A percentile compares a stretch with the other conserved stretches of the same genome.
Conservation (phyloP, 768 basidiomycete species). For the Leccinellum luteum region DNA sequence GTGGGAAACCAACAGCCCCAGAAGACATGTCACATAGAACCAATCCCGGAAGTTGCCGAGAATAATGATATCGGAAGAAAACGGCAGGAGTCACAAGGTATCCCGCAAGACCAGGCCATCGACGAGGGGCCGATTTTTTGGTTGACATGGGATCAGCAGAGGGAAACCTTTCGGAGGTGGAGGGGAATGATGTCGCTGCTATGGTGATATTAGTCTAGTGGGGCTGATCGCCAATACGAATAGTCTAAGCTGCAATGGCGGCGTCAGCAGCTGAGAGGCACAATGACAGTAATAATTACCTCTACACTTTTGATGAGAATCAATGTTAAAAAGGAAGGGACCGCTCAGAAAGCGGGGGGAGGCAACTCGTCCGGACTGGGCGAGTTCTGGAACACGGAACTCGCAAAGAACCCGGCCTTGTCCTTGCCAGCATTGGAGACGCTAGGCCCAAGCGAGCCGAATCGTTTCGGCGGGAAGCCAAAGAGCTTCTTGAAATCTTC, state of each 20-base stretch:
- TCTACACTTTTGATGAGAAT: conserved; percentile 37
- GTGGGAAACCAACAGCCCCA: conserved; percentile 33
- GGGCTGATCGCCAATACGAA: conserved; percentile 37
- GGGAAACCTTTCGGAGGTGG: conserved; percentile 30
- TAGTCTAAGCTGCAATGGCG: conserved; percentile 32
- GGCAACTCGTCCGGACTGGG: conserved; percentile 82
- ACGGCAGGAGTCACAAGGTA: conserved; percentile 25
- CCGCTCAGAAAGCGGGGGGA: conserved; percentile 54
- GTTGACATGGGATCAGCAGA: conserved; percentile 8
- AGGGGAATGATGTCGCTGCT: conserved; percentile 28
- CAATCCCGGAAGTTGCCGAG: conserved; percentile 37
- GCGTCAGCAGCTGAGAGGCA: neutral
- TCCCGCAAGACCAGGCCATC: conserved; percentile 19
- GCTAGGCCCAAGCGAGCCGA: conserved; percentile 30
- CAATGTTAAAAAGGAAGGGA: conserved; percentile 32
- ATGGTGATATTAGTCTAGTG: conserved; percentile 37
- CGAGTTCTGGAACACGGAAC: conserved; percentile 83
- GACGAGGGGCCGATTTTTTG: conserved; percentile 8
- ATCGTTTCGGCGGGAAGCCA: conserved; percentile 30
- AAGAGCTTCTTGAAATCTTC: conserved; percentile 37
- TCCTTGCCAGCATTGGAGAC: conserved; percentile 27
- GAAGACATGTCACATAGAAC: conserved; percentile 28
- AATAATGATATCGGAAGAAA: conserved; percentile 42
- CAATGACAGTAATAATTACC: conserved; percentile 26
- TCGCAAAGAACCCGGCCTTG: conserved; percentile 64